These are phyloP conservation scores for Spencermartinsiella ligniputridi DNA, from an alignment of 1,139 yeast species.

Conservation along the genomic window DNA sequence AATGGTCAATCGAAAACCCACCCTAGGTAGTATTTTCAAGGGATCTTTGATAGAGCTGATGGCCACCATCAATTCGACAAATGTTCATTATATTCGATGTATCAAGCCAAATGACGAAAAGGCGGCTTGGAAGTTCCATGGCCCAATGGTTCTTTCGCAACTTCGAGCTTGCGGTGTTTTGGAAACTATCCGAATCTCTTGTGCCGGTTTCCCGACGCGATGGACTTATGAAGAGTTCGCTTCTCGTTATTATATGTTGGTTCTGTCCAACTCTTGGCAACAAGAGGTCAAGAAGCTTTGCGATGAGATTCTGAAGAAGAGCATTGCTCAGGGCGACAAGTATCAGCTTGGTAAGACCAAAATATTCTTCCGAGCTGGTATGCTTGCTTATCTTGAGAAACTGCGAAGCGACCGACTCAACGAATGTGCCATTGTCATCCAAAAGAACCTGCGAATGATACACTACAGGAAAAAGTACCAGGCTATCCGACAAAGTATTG, in stretches of 20 bases:
- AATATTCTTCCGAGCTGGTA: conserved; percentile 91
- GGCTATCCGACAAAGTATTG: conserved; percentile 52
- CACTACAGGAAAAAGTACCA: conserved; percentile 60
- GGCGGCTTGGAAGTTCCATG: conserved; percentile 94
- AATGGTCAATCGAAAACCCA: conserved; percentile 72
- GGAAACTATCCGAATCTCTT: conserved; percentile 92
- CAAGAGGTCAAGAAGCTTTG: conserved; percentile 60
- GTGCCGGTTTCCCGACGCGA: conserved; percentile 97
- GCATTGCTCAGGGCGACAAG: conserved; percentile 55
- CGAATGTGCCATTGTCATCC: conserved; percentile 77
- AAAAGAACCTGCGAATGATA: conserved; percentile 72
- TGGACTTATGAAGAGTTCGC: conserved; percentile 96
- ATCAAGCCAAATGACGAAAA: conserved; percentile 94
- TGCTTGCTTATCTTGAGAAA: conserved; percentile 83
- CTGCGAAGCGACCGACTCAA: conserved; percentile 73
- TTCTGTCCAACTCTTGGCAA: conserved; percentile 63
- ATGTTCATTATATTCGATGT: conserved; percentile 95
- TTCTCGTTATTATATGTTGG: conserved; percentile 77
- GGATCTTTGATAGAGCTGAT: conserved; percentile 87
- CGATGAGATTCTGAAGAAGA: conserved; percentile 56
- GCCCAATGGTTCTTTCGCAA: conserved; percentile 91
- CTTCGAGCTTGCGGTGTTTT: conserved; percentile 97
- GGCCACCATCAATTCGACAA: conserved; percentile 89
- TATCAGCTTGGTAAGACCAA: conserved; percentile 82
- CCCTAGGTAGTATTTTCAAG: conserved; percentile 91